These are phyloP conservation scores for Ramaria rubella DNA, from an alignment of 768 basidiomycete genomes.

Conservation along the genomic window DNA sequence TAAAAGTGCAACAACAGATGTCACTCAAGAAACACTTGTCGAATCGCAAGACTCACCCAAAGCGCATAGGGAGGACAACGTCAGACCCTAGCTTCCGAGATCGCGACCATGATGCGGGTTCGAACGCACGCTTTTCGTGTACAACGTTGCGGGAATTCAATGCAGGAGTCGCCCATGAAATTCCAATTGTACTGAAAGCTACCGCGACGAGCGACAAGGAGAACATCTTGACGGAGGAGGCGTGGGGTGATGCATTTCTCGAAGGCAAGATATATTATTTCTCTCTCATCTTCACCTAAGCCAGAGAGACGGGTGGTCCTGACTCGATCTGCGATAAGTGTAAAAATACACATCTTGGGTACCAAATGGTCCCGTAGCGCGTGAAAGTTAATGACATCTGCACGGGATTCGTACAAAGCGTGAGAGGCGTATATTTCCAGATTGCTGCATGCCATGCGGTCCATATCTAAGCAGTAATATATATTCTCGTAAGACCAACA, in stretches of 20 bases:
- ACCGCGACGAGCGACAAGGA: not conserved
- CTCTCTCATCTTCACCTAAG: too few relatives aligned
- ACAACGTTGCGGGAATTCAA: constrained; percentile 15
- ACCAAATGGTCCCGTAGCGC: too few relatives aligned
- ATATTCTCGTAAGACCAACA: too few relatives aligned
- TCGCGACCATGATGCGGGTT: constrained; percentile 29
- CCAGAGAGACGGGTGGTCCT: too few relatives aligned
- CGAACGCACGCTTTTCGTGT: constrained; percentile 33
- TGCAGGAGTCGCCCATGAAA: constrained; percentile 5
- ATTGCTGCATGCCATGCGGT: too few relatives aligned
- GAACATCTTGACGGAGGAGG: not conserved
- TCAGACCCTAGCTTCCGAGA: constrained; percentile 26
- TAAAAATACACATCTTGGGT: too few relatives aligned
- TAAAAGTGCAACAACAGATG: not conserved
- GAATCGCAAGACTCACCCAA: constrained; percentile 23
- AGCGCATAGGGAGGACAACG: constrained; percentile 36
- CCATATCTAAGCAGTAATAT: too few relatives aligned
- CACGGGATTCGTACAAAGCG: too few relatives aligned
- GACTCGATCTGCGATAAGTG: too few relatives aligned
- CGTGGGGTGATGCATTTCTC: not conserved
- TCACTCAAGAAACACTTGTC: not conserved
- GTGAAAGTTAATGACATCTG: too few relatives aligned
- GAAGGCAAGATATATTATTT: not conserved
- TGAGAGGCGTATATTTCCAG: too few relatives aligned
- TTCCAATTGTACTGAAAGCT: not conserved